Conservation (phyloP, 768 basidiomycete genomes). For the Termitomyces sp. region DNA sequence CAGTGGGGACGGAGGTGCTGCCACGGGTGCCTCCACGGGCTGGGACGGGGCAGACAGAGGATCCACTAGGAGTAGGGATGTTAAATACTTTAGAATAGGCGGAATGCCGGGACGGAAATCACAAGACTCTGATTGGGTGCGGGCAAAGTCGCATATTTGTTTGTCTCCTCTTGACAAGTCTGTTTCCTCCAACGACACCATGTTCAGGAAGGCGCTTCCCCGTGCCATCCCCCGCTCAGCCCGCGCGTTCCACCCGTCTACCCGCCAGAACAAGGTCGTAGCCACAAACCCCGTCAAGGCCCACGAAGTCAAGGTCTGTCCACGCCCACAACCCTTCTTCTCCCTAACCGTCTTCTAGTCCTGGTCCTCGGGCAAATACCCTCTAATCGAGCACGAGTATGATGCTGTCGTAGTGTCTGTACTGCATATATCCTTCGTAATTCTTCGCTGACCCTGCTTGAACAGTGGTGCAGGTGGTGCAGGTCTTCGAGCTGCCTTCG, state of each 20-base stretch:
- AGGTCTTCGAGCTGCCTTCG: slow-evolving; percentile 96
- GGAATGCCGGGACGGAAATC: slow-evolving; percentile 25
- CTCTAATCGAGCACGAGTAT: slow-evolving; percentile 97
- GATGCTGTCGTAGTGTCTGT: slow-evolving; percentile 98
- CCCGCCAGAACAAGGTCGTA: slow-evolving; percentile 52
- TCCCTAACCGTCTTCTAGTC: slow-evolving; percentile 36
- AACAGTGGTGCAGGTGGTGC: slow-evolving; percentile 94
- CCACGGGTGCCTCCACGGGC: slow-evolving; percentile 42
- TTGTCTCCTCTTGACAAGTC: slow-evolving; percentile 17
- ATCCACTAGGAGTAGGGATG: slow-evolving; percentile 33
- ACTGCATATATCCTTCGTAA: neutral
- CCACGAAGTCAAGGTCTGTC: slow-evolving; percentile 69
- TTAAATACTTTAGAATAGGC: slow-evolving; percentile 1
- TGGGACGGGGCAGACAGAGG: slow-evolving; percentile 27
- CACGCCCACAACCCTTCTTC: slow-evolving; percentile 5
- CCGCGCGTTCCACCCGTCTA: slow-evolving; percentile 64
- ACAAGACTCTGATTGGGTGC: slow-evolving; percentile 34
- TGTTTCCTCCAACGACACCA: slow-evolving; percentile 24
- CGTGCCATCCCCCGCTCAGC: slow-evolving; percentile 43
- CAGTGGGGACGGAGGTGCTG: slow-evolving; percentile 34
- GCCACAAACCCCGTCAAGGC: slow-evolving; percentile 75
- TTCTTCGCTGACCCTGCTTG: neutral
- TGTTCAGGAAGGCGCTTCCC: slow-evolving; percentile 63
- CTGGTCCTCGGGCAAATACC: slow-evolving; percentile 85
- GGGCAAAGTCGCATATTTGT: slow-evolving; percentile 10